phyloP scores from a whole-genome alignment of 179 eudicot species.

The Silene noctiflora region DNA sequence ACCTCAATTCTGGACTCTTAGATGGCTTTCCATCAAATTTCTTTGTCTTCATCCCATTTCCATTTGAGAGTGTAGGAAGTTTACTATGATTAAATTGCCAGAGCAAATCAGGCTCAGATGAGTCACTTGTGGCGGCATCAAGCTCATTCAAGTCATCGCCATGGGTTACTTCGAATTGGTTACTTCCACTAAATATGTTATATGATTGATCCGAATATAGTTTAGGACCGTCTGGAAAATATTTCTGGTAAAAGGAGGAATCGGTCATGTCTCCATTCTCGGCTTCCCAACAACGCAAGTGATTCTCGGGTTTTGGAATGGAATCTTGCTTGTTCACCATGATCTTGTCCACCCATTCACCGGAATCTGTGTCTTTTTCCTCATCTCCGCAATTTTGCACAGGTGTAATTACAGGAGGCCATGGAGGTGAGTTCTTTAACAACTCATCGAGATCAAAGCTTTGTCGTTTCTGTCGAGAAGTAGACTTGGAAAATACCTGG shows the following conservation, averaged over 20 bases:
- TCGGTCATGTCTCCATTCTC: constrained; percentile 49
- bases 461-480: constrained; percentile 56
- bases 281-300: constrained; percentile 50
- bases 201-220: constrained; percentile 50
- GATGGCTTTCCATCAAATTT: constrained; percentile 46
- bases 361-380: constrained; percentile 63
- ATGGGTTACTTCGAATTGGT: constrained; percentile 50
- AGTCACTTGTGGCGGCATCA: constrained; percentile 95
- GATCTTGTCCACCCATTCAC: constrained; percentile 94
- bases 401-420: constrained; percentile 72
- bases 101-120: constrained; percentile 91
- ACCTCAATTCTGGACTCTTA: constrained; percentile 74
- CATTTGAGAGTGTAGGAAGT: constrained; percentile 50
- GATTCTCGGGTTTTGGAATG: constrained; percentile 38
- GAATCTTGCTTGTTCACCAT: constrained; percentile 91
- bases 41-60: constrained; percentile 43
- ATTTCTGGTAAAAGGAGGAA: constrained; percentile 53
- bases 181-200: constrained; percentile 49
- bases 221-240: constrained; percentile 54
- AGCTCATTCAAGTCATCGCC: constrained; percentile 75
- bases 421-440: constrained; percentile 80
- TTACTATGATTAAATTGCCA: constrained; percentile 86
- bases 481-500: constrained; percentile 49
- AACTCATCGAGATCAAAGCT: constrained; percentile 85
- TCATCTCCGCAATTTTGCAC: constrained; percentile 50